phyloP scores from a whole-genome alignment of 2,329 filamentous ascomycete genomes.

The Macrophomina phaseolina region DNA sequence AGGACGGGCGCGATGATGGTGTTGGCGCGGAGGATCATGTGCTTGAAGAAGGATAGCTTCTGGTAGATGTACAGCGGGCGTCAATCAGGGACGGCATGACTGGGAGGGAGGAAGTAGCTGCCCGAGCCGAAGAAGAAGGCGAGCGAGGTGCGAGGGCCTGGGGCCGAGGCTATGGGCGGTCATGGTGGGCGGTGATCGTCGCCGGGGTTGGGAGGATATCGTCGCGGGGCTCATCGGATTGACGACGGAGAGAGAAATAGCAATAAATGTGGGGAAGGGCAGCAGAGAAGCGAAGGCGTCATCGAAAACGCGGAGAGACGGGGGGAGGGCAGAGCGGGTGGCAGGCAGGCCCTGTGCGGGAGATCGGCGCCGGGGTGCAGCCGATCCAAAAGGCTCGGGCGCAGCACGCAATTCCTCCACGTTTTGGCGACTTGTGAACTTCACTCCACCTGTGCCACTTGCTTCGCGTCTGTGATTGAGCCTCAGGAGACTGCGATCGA shows the following conservation, averaged over 20 bases:
- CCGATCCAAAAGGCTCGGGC: constrained; percentile 11
- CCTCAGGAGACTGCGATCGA: constrained; percentile 2
- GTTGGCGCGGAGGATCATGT: constrained; percentile 17
- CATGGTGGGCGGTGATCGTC: background rate
- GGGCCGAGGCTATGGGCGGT: background rate
- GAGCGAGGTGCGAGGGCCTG: constrained; percentile 2
- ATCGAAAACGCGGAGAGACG: background rate
- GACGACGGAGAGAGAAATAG: background rate
- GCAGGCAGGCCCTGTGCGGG: background rate
- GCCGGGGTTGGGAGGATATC: background rate
- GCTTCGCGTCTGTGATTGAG: background rate
- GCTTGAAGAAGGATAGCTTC: constrained; percentile 20
- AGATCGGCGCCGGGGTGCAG: constrained; percentile 10
- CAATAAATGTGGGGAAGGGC: background rate
- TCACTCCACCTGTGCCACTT: constrained; percentile 3
- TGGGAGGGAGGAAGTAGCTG: background rate
- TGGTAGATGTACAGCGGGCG: constrained; percentile 8
- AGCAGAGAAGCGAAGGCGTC: background rate
- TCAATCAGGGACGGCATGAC: constrained; percentile 19
- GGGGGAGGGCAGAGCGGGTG: background rate
- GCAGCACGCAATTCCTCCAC: constrained; percentile 10
- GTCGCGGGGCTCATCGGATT: background rate
- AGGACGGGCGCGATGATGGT: constrained; percentile 16
- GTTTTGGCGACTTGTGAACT: constrained; percentile 1
- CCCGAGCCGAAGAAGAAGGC: constrained; percentile 13